phyloP scores from a whole-genome alignment of 805 yeast species.

The Limtongia smithiae region DNA sequence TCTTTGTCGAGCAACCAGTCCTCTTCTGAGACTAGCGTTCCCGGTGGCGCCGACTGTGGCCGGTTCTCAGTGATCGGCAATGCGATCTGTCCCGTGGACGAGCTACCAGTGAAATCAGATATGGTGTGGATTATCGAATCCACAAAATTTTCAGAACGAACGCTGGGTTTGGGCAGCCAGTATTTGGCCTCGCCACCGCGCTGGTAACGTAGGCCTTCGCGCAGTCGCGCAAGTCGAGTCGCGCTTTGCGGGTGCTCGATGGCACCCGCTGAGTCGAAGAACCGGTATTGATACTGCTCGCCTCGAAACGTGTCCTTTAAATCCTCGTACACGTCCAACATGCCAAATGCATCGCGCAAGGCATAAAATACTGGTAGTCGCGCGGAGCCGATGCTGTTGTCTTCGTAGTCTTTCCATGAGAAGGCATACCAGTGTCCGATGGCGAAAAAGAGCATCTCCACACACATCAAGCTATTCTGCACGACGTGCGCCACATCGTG shows the following conservation, averaged over 20 bases:
- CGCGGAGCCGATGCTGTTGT: constrained; percentile 63
- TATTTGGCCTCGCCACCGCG: constrained; percentile 76
- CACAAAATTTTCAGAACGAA: constrained; percentile 3
- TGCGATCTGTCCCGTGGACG: constrained; percentile 7
- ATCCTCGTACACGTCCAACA: constrained; percentile 76
- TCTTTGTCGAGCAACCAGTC: constrained; percentile 29
- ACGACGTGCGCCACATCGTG: constrained; percentile 53
- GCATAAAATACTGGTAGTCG: constrained; percentile 62
- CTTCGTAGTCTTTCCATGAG: constrained; percentile 67
- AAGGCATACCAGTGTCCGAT: constrained; percentile 86
- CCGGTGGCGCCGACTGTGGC: neutral
- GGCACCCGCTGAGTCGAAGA: constrained; percentile 78
- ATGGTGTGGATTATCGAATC: constrained; percentile 1
- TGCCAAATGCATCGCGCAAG: constrained; percentile 68
- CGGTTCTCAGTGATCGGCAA: constrained; percentile 3
- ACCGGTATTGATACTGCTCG: constrained; percentile 70
- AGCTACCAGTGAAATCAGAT: constrained; percentile 4
- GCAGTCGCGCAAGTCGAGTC: constrained; percentile 63
- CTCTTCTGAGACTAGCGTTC: neutral
- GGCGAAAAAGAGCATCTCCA: constrained; percentile 83
- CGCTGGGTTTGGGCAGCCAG: constrained; percentile 55
- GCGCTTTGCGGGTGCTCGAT: constrained; percentile 65
- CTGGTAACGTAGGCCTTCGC: constrained; percentile 78
- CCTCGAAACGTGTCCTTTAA: constrained; percentile 67
- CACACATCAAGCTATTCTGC: constrained; percentile 74